Percentiles rank a stretch among this genome's conserved stretches.
Evolutionary conservation across 331 rosid species (phyloP).

Genomic region (Rosa hybrid): DNA sequence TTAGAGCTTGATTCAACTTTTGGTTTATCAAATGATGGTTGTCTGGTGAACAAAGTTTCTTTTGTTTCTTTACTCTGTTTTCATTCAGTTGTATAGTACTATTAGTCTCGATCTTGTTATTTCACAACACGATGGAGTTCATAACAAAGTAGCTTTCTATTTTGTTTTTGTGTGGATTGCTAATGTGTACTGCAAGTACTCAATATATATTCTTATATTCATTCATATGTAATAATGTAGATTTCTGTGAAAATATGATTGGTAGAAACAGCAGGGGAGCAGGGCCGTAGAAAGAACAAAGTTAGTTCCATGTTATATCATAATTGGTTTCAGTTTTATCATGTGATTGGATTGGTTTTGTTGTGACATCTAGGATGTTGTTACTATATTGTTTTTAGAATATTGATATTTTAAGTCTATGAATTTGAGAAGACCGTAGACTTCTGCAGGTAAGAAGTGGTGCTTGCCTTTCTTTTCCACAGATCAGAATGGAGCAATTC

Average conservation of each 20-base stretch:
- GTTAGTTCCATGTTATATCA: constrained; percentile 2
- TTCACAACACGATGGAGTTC: background rate
- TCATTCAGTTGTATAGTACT: background rate
- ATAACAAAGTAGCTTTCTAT: background rate
- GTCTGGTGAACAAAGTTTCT: background rate
- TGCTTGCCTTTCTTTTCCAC: constrained; percentile 10
- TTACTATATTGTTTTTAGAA: no score
- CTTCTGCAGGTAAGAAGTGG: constrained; percentile 76
- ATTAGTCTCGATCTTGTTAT: background rate
- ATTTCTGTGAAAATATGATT: no score
- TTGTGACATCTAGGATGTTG: no score
- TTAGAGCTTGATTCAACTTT: background rate
- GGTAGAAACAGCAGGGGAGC: no score
- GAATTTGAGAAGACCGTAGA: constrained; percentile 80
- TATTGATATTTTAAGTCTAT: no score
- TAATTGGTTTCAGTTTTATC: no score
- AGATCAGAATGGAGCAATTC: constrained; percentile 7
- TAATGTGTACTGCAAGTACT: background rate
- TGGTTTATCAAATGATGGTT: background rate
- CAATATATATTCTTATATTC: no score
- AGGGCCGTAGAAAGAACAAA: no score
- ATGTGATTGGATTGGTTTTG: no score
- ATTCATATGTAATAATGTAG: no score
- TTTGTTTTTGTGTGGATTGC: background rate
- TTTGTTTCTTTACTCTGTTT: background rate